Evolutionary conservation across 306 rosid species (phyloP).

Genomic region (Inga oerstediana): DNA sequence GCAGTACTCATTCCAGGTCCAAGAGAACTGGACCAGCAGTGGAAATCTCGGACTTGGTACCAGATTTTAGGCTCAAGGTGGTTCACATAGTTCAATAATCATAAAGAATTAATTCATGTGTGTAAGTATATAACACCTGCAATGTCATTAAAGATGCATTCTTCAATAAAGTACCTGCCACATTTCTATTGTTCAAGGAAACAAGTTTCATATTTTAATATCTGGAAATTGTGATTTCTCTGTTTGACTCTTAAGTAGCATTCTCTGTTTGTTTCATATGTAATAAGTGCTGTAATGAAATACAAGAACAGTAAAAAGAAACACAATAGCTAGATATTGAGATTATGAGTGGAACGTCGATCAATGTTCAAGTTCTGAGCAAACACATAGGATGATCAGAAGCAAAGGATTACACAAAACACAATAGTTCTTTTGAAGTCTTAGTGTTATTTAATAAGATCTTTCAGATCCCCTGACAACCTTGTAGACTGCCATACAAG

Average conservation of each 20-base stretch:
- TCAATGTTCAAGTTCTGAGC: constrained; percentile 43
- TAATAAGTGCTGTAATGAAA: neutral
- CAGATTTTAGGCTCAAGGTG: constrained; percentile 30
- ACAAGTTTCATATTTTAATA: neutral
- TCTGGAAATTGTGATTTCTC: neutral
- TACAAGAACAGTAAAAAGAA: constrained; percentile 15
- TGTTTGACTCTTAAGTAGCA: neutral
- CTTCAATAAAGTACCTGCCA: constrained; percentile 15
- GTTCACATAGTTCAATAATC: constrained; percentile 27
- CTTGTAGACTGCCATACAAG: constrained; percentile 38
- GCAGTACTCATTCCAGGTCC: constrained; percentile 95
- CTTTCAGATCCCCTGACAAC: constrained; percentile 42
- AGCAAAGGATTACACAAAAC: constrained; percentile 41
- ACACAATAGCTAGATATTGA: constrained; percentile 13
- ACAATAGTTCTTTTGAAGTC: constrained; percentile 46
- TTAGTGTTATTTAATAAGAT: constrained; percentile 54
- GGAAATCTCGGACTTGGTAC: constrained; percentile 82
- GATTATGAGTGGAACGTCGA: constrained; percentile 17
- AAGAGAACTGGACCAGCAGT: constrained; percentile 93
- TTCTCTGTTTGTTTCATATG: neutral
- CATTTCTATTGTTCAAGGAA: neutral
- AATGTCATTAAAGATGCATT: constrained; percentile 7
- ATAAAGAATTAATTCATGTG: constrained; percentile 29
- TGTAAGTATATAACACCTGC: constrained; percentile 32
- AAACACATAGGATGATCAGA: constrained; percentile 46